Evolutionary conservation across 169 alveolate genomes (phyloP).

Genomic region (Ichthyophthirius multifiliis): DNA sequence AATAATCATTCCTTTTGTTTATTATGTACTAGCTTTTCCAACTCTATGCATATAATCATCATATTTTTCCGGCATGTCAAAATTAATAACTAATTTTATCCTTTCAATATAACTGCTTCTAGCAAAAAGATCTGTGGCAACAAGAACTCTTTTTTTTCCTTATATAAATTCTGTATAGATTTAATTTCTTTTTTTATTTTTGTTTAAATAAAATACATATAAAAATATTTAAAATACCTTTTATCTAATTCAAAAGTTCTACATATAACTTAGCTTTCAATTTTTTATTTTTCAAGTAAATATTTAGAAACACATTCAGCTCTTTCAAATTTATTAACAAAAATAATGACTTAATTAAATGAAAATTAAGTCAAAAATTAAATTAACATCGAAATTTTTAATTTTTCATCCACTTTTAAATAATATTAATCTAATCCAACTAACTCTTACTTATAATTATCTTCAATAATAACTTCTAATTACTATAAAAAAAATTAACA

Average conservation of each 20-base stretch:
- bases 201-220: too few species aligned
- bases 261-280: not conserved
- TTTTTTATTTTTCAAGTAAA: not conserved
- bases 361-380: constrained; percentile 96
- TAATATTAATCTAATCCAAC: constrained; percentile 98
- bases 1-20: constrained; percentile 99
- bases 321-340: constrained; percentile 58
- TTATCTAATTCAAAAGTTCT: constrained; percentile 38
- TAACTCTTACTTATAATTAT: constrained; percentile 96
- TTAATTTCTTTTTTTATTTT: constrained; percentile 84
- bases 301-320: constrained; percentile 41
- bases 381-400: constrained; percentile 95
- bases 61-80: constrained; percentile 59
- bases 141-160: constrained; percentile 97
- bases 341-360: constrained; percentile 94
- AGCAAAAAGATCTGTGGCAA: constrained; percentile 99
- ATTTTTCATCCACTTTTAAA: constrained; percentile 96
- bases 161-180: constrained; percentile 96
- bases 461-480: constrained; percentile 98
- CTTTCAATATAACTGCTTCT: constrained; percentile 99
- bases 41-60: constrained; percentile 88
- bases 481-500: too few species aligned
- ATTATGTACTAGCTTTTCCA: constrained; percentile 99
- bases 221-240: constrained; percentile 22
- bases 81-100: constrained; percentile 98